Base-by-base conservation (phyloP, 345 rosid species). In the Mallotus nudiflorus region DNA sequence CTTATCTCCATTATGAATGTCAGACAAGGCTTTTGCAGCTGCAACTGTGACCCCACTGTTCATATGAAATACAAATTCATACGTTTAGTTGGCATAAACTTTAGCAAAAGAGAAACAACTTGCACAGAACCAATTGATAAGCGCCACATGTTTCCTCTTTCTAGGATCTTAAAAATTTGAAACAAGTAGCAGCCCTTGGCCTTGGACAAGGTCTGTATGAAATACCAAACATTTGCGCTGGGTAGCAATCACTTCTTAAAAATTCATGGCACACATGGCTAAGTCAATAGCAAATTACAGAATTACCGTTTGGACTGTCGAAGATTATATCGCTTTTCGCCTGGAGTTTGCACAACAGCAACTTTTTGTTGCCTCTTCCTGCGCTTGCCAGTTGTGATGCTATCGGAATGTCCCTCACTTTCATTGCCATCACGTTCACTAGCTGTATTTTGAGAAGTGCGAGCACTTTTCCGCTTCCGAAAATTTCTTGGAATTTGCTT, bases 391-490 rank as follows among this genome's bases (percentile, higher is more conserved):
- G 81, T 83, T 3, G 78, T 72, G 58, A 85, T 81, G 69, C 91
- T 89, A 63, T 81, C 96, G 55, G 96, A 88, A 51, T 78, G 79
- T 27, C 81, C 91, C 77, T 91, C 97, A 68, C 87, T 89, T 68
- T 80, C 96, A 63, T 75, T 84, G 63, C 71, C 89, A 77, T 83
- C 89, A 69, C 71, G 89, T 77, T 84, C 97, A 29, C 81, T 88
- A 50, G 62, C 78, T 39, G 87, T 79, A 31, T 81, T 59, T 77
- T 84, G 86, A 55, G 91, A 82, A 49, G 92, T 46, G 27, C 64
- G 82, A 78, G 66, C 77, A 62, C 82, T 89, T 69, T 51, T 85
- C 60, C 99, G 85, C 77, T 95, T 95, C 66, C 88, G 72, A 16
- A 75, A 82, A 73, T 80, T 87, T 83, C 83, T 83, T 55, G 83